These are phyloP conservation scores for Haplographium delicatum DNA, from an alignment of 495 filamentous ascomycete species.

Conservation along the genomic window DNA sequence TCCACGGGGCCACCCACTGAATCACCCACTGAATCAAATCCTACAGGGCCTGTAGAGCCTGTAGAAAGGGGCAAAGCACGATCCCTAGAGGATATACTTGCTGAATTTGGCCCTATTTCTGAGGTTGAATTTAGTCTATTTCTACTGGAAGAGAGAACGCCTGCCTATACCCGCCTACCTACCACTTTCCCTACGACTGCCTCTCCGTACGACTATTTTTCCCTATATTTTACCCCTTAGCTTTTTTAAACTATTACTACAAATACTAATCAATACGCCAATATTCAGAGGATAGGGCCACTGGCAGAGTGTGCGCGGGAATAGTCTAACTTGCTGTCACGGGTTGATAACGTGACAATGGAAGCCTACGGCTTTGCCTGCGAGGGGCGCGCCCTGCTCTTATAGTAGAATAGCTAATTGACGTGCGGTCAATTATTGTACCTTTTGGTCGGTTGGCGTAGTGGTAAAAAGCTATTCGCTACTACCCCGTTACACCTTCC, in stretches of 20 bases:
- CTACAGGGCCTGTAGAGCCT: no score
- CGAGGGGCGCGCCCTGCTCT: no score
- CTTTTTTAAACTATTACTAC: slow-evolving; percentile 7
- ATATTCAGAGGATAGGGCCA: not conserved
- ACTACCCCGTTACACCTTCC: no score
- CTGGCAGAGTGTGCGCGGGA: not conserved
- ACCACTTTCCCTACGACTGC: not conserved
- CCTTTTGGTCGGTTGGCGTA: no score
- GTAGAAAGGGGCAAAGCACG: no score
- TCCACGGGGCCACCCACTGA: no score
- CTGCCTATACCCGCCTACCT: not conserved
- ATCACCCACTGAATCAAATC: no score
- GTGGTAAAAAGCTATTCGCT: no score
- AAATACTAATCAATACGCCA: slow-evolving; percentile 14
- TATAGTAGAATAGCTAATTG: no score
- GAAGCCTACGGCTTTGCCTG: no score
- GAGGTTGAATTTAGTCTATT: not conserved
- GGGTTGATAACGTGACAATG: no score
- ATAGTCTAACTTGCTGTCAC: slow-evolving; percentile 4
- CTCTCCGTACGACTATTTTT: slow-evolving; percentile 14
- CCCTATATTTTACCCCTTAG: slow-evolving; percentile 5
- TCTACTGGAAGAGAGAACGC: not conserved
- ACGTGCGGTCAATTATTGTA: no score
- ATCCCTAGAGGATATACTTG: slow-evolving; percentile 8
- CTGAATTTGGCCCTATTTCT: not conserved